Evolutionary conservation across 768 basidiomycete species (phyloP).

Genomic region (Mycena kentingensis): DNA sequence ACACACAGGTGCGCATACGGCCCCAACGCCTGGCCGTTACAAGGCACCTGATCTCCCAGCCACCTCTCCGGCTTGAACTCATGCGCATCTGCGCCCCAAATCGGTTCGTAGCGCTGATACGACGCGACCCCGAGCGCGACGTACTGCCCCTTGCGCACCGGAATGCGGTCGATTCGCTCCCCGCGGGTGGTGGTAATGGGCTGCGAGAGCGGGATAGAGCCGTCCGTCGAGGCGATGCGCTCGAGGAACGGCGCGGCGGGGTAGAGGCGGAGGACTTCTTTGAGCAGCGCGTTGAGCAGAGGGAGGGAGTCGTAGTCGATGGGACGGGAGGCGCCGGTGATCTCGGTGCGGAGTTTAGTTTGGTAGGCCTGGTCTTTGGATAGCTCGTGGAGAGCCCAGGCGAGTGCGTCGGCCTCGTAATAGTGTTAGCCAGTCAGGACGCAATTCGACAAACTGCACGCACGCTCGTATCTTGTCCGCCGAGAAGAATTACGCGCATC

Average conservation of each 20-base stretch:
- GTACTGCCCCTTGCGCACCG: slow-evolving; percentile 36
- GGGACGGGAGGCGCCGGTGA: slow-evolving; percentile 1
- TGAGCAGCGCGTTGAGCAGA: slow-evolving; percentile 23
- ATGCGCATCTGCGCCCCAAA: slow-evolving; percentile 47
- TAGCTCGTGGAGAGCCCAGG: slow-evolving; percentile 25
- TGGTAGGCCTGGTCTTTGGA: slow-evolving; percentile 21
- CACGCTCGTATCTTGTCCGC: slow-evolving; percentile 21
- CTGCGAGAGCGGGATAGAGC: slow-evolving; percentile 37
- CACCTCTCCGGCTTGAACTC: slow-evolving; percentile 49
- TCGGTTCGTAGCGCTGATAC: slow-evolving; percentile 34
- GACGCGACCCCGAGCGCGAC: slow-evolving; percentile 37
- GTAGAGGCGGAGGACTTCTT: slow-evolving; percentile 10
- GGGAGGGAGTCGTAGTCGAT: slow-evolving; percentile 21
- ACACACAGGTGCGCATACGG: slow-evolving; percentile 19
- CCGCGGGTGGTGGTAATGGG: slow-evolving; percentile 32
- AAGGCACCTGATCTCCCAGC: slow-evolving; percentile 30
- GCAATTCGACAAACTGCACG: background rate
- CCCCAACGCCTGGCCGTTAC: slow-evolving; percentile 11
- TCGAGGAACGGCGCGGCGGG: slow-evolving; percentile 15
- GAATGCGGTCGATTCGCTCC: slow-evolving; percentile 22
- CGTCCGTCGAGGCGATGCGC: slow-evolving; percentile 30
- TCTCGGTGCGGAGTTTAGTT: slow-evolving; percentile 18
- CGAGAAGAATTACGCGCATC: slow-evolving; percentile 15
- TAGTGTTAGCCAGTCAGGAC: background rate
- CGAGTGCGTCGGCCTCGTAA: slow-evolving; percentile 14